Evolutionary conservation across 1,139 yeast genomes (phyloP), one percentile per base, ranked within the genome.

Genomic region (Saccharomyces hybrid): DNA sequence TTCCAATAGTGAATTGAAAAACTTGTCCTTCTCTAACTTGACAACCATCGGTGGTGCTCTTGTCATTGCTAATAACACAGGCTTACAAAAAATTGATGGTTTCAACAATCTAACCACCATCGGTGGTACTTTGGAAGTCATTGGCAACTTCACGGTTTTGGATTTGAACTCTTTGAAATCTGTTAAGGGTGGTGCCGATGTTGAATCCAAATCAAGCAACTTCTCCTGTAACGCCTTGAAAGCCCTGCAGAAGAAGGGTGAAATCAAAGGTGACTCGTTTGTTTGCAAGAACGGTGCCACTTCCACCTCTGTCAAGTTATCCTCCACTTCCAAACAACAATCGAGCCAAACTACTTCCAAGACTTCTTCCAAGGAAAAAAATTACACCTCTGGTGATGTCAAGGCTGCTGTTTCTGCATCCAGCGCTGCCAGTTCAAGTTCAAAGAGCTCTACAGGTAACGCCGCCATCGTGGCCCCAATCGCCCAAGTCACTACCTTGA

Each of bases 141-240:
- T 73, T 63, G 99, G 99, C 78, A 75, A 81, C 72, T 89, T 91
- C 75, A 78, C 83, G 71, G 80, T 84, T 68, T 93, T 95, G 71
- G 76, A 88, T 61, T 80, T 93, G 72, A 82, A 84, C 63, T 69
- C 81, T 47, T 82, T 93, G 72, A 76, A 74, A 65, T 81, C 85
- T 67, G 96, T 93, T 69, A 81, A 82, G 72, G 99, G 99, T 81
- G 96, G 96, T 73, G 95, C 91, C 76, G 76, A 76, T 69, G 79
- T 93, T 70, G 85, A 85, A 71, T 81, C 96, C 57, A 69, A 73
- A 57, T 76, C 82, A 61, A 86, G 87, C 71, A 84, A 84, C 67
- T 83, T 89, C 75, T 81, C 88, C 76, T 93, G 98, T 82, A 73
- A 78, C 61, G 77, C 81, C 57, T 89, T 89, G 80, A 81, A 85